phyloP scores from a whole-genome alignment of 805 yeast species.

The Priceomyces haplophilus region DNA sequence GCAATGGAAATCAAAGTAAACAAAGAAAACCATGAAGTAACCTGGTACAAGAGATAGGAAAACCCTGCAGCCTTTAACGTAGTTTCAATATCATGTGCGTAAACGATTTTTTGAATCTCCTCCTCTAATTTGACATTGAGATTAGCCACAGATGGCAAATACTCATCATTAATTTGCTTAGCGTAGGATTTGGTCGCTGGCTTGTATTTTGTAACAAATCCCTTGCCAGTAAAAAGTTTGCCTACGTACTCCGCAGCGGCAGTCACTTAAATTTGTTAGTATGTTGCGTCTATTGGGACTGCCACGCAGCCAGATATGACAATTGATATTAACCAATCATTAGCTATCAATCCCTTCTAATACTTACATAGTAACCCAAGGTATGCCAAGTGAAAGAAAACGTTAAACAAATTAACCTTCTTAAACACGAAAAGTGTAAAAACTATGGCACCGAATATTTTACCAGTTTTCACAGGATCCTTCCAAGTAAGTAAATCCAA shows the following conservation, averaged over 20 bases:
- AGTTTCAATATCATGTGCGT: slow-evolving; percentile 66
- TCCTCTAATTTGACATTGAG: slow-evolving; percentile 52
- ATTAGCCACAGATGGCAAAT: slow-evolving; percentile 42
- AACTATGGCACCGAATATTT: slow-evolving; percentile 65
- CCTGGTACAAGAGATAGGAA: slow-evolving; percentile 61
- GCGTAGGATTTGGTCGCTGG: slow-evolving; percentile 48
- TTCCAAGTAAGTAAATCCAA: slow-evolving; percentile 68
- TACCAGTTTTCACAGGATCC: slow-evolving; percentile 73
- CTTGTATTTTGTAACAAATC: slow-evolving; percentile 73
- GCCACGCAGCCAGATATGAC: background rate
- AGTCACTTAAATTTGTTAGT: slow-evolving; percentile 41
- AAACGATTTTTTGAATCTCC: slow-evolving; percentile 53
- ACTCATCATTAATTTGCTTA: slow-evolving; percentile 31
- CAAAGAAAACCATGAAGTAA: slow-evolving; percentile 73
- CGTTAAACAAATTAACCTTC: slow-evolving; percentile 58
- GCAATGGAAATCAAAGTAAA: slow-evolving; percentile 60
- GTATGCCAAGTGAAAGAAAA: slow-evolving; percentile 59
- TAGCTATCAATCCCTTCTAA: background rate
- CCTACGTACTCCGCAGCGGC: slow-evolving; percentile 78
- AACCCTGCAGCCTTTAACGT: slow-evolving; percentile 71
- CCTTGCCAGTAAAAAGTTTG: slow-evolving; percentile 69
- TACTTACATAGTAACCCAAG: slow-evolving; percentile 48
- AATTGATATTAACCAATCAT: background rate
- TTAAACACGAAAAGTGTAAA: slow-evolving; percentile 55
- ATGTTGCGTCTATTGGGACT: slow-evolving; percentile 1